Evolutionary conservation across 169 alveolate species (phyloP).

Genomic region (Cyclospora cayetanensis): DNA sequence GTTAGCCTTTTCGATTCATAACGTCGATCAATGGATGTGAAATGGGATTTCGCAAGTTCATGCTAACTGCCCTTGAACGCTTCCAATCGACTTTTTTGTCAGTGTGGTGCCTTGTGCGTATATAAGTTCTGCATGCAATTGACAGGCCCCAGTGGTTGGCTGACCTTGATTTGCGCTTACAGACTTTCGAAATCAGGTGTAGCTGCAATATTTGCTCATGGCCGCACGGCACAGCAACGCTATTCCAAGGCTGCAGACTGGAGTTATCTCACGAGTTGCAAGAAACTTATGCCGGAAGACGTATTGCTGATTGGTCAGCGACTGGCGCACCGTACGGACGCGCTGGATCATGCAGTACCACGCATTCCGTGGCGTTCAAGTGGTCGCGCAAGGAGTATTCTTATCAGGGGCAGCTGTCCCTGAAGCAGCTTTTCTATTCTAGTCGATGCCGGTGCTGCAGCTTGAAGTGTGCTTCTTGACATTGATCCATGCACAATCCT

Average conservation of each 20-base stretch:
- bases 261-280: slow-evolving; percentile 80
- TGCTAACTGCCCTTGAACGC: no score
- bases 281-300: slow-evolving; percentile 23
- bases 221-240: slow-evolving; percentile 86
- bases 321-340: no score
- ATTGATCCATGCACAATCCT: not conserved
- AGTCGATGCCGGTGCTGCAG: not conserved
- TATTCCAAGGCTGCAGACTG: slow-evolving; percentile 84
- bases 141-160: no score
- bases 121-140: no score
- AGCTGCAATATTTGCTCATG: slow-evolving; percentile 81
- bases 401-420: not conserved
- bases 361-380: not conserved
- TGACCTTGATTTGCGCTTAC: not conserved
- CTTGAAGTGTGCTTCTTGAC: no score
- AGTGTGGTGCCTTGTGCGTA: no score
- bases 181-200: slow-evolving; percentile 77
- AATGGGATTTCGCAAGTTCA: no score
- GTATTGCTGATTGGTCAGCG: slow-evolving; percentile 7
- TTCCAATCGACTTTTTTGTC: no score
- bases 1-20: no score
- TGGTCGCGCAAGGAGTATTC: not conserved
- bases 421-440: not conserved
- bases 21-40: no score
- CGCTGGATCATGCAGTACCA: not conserved